Conservation (phyloP, 2,329 filamentous ascomycete species). For the Colletotrichum abscissum region DNA sequence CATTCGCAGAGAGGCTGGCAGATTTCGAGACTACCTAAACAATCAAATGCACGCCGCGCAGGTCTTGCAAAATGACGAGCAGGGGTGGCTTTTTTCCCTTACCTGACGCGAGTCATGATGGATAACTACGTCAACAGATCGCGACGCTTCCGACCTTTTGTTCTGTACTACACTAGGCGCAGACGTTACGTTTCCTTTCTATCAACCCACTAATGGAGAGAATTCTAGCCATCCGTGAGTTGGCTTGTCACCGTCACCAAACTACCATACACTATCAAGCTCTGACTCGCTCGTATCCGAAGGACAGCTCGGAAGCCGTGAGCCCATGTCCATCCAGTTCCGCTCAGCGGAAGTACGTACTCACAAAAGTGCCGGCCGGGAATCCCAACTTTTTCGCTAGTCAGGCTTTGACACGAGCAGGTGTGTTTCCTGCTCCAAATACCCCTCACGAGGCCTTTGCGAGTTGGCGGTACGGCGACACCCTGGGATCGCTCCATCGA, state of each 20-base stretch:
- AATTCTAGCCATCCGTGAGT: constrained; percentile 13
- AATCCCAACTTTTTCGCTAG: constrained; percentile 13
- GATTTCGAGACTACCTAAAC: neutral
- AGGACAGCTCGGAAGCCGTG: constrained; percentile 24
- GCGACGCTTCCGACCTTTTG: neutral
- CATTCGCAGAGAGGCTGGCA: constrained; percentile 25
- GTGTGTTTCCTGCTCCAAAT: constrained; percentile 20
- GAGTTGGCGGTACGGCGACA: neutral
- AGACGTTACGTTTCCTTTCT: constrained; percentile 15
- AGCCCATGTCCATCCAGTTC: constrained; percentile 23
- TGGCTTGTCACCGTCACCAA: constrained; percentile 17
- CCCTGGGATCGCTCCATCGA: constrained; percentile 9
- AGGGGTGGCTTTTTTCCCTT: constrained; percentile 4
- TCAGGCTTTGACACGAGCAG: constrained; percentile 29
- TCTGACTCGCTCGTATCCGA: constrained; percentile 35
- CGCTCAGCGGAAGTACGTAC: constrained; percentile 25
- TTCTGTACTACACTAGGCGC: neutral
- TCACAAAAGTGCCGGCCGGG: constrained; percentile 33
- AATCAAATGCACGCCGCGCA: neutral
- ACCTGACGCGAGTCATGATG: constrained; percentile 26
- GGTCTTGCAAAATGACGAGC: constrained; percentile 18
- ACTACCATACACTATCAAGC: constrained; percentile 16
- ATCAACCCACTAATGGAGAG: neutral
- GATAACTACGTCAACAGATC: constrained; percentile 27
- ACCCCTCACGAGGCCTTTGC: constrained; percentile 21